These are phyloP conservation scores for Monilinia polystroma DNA, from an alignment of 2,329 filamentous ascomycete species.

Conservation along the genomic window DNA sequence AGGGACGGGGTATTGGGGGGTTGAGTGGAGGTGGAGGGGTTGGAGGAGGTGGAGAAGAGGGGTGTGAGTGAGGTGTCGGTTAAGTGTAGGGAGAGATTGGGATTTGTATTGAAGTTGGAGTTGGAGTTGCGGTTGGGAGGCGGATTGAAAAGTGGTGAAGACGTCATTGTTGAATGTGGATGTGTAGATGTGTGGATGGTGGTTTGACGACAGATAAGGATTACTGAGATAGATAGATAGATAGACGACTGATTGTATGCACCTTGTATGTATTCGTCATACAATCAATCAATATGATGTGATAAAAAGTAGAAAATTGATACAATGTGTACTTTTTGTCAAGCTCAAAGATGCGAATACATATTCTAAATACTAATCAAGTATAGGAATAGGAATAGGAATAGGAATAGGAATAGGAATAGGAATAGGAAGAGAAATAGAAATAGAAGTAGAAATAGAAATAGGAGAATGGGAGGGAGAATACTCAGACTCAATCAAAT, in stretches of 20 bases:
- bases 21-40: slow-evolving; percentile 32
- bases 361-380: too few relatives aligned
- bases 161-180: slow-evolving; percentile 8
- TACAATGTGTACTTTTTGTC: too few relatives aligned
- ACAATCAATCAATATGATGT: neutral
- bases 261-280: neutral
- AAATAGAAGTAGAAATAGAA: too few relatives aligned
- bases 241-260: neutral
- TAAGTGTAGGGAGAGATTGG: slow-evolving; percentile 42
- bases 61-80: slow-evolving; percentile 57
- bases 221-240: slow-evolving; percentile 3
- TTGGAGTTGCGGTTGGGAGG: slow-evolving; percentile 17
- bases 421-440: too few relatives aligned
- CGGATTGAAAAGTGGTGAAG: neutral
- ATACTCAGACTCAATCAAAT: neutral
- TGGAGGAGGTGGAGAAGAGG: slow-evolving; percentile 47
- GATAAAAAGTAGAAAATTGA: neutral
- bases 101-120: slow-evolving; percentile 2
- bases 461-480: too few relatives aligned
- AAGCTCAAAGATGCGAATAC: too few relatives aligned
- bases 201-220: neutral
- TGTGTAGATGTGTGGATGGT: neutral
- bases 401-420: too few relatives aligned
- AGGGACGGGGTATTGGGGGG: slow-evolving; percentile 5
- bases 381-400: too few relatives aligned